Base-by-base conservation (phyloP, 2,329 filamentous ascomycete species). In the Sporothrix sp. region DNA sequence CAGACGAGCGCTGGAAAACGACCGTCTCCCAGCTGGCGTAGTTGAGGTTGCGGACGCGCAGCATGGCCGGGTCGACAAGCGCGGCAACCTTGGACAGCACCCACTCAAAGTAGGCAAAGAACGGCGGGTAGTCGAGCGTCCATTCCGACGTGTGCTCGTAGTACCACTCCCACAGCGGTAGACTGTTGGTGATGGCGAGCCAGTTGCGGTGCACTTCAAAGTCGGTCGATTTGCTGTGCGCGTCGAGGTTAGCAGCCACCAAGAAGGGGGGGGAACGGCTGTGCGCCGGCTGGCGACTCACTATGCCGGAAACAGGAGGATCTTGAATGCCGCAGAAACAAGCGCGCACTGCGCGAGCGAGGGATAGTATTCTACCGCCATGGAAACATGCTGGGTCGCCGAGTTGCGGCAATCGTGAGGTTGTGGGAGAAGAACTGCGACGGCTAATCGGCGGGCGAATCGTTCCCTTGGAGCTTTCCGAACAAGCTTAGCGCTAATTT, bases 161-260 rank as follows among this genome's bases (percentile, higher is more conserved):
- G 69, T 98, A 98, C 93, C 93, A 98, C 59, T 94, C 75, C 66
- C 85, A 81, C 46, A 90, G 69, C 3, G 91, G 87, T 18, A 97
- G 76, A 55, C 86, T 95, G 68, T 95, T 76, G 4, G 93, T 97
- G 59, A 97, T 88, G 56, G 93, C 93, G 36, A 98, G 81, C 93
- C 93, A 98, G 72, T 98, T 98, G 58, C 93, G 84, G 69, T 98
- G 93, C 50, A 98, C 93, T 68, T 98, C 93, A 62, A 98, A 98
- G 67, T 98, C 93, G 60, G 93, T 98, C 6, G 93, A 98, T 75
- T 95, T 96, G 74, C 90, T 96, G 67, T 35, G 48, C 45, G 25
- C 43, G 50, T 56, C 44, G 44, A 42, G 27, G n/a, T 30, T 9
- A 18, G 42, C 1, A 21, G 20, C 11, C 11, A 28, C 27, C 8